phyloP scores from a whole-genome alignment of 306 rosid genomes.

The Lathyrus tuberosus region DNA sequence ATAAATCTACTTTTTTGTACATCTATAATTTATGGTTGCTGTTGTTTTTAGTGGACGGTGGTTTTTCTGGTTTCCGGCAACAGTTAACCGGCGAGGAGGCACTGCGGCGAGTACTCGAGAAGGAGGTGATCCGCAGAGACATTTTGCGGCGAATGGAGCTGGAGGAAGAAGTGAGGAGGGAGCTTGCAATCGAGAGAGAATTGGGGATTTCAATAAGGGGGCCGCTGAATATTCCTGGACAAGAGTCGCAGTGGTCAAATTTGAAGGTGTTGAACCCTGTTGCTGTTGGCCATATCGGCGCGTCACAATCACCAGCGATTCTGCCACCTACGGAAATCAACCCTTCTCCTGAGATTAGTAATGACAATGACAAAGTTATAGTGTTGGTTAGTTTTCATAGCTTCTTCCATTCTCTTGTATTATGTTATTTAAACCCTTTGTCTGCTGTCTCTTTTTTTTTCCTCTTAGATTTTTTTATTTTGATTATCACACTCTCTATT shows the following conservation, averaged over 20 bases:
- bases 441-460: not conserved
- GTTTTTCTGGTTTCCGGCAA: slow-evolving; percentile 2
- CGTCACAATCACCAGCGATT: not conserved
- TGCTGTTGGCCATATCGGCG: not conserved
- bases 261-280: not conserved
- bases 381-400: slow-evolving; percentile 48
- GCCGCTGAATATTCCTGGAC: slow-evolving; percentile 16
- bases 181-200: slow-evolving; percentile 48
- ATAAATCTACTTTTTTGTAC: no score
- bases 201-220: slow-evolving; percentile 29
- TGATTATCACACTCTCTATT: not conserved
- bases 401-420: not conserved
- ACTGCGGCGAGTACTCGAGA: slow-evolving; percentile 48
- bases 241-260: not conserved
- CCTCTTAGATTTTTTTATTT: no score
- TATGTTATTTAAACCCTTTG: no score
- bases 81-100: slow-evolving; percentile 16
- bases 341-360: not conserved
- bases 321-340: not conserved
- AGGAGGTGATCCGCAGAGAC: slow-evolving; percentile 52
- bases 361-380: slow-evolving; percentile 42
- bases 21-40: no score
- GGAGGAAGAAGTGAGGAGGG: slow-evolving; percentile 63
- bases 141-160: slow-evolving; percentile 44
- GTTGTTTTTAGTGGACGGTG: not conserved